Evolutionary conservation across 768 basidiomycete species (phyloP), one percentile per base, ranked within the genome.

Genomic region (Russula sp.): DNA sequence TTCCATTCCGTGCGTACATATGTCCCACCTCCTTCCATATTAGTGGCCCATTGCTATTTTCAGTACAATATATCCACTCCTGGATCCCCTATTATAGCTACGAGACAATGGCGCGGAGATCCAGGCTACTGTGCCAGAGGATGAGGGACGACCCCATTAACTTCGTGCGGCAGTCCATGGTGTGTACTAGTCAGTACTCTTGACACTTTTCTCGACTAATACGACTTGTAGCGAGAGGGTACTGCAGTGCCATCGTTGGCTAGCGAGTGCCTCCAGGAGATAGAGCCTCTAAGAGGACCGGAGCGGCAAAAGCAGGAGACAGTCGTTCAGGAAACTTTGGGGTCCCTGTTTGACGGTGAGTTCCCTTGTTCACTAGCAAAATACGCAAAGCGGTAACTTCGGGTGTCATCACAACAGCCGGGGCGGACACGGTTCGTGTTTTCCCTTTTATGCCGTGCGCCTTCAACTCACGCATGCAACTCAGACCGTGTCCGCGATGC

Each of bases 31-130:
- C 4, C 37, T 22, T 18, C 18, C 13, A 39, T 39, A 20, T 31
- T 11, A 40, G n/a, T 39, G 22, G 0, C 51, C 37, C 2, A 65
- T 22, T 27, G 1, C 27, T 18, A 22, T 34, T n/a, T n/a, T 59
- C 18, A 65, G 64, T 65, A 13, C 31, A 44, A n/a, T 22, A 57
- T 16, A 55, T 65, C 7, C 64, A 55, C 32, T 51, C 60, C 16
- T 65, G 64, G 64, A 44, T 65, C 13, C 64, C 64, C 2, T 52
- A 37, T 9, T 37, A 58, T 32, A 62, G 54, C 45, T 54, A 57
- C 20, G 52, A 63, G 32, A 13, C 22, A 18, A 5, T 65, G 18
- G 61, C 61, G 16, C 16, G 47, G 18, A 47, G 31, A 42, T 42
- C 55, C 22, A 55, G 50, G 14, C 16, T 37, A 4, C n/a, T 65